These are phyloP conservation scores for Aquilaria agallochum DNA, from an alignment of 441 rosid species.

Conservation along the genomic window DNA sequence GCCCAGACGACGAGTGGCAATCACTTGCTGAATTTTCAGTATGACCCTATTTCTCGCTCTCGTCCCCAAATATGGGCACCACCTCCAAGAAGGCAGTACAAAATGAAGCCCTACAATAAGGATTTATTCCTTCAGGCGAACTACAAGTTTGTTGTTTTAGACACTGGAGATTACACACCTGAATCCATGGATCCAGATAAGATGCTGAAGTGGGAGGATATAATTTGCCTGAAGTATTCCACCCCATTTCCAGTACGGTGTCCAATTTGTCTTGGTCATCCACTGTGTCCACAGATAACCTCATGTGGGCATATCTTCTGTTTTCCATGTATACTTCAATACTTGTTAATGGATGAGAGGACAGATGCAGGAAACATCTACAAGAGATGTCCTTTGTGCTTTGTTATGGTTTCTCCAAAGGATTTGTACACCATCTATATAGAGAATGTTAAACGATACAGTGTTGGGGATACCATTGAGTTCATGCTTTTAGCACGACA, in stretches of 20 bases:
- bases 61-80: constrained; percentile 53
- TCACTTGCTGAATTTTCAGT: constrained; percentile 91
- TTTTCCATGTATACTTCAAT: constrained; percentile 86
- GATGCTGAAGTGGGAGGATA: constrained; percentile 87
- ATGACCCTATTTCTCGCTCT: constrained; percentile 71
- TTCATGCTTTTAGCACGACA: constrained; percentile 79
- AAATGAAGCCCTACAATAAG: constrained; percentile 82
- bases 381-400: constrained; percentile 94
- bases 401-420: constrained; percentile 78
- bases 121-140: constrained; percentile 97
- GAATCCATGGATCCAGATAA: constrained; percentile 93
- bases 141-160: constrained; percentile 90
- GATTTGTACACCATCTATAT: constrained; percentile 74
- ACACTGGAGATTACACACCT: constrained; percentile 61
- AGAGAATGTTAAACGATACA: constrained; percentile 66
- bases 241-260: constrained; percentile 86
- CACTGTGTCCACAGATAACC: constrained; percentile 95
- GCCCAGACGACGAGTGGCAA: constrained; percentile 71
- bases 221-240: constrained; percentile 75
- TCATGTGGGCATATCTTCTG: constrained; percentile 96
- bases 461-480: constrained; percentile 63
- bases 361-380: constrained; percentile 59
- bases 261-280: constrained; percentile 91
- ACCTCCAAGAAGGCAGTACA: constrained; percentile 68
- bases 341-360: constrained; percentile 74